Evolutionary conservation across 306 rosid species (phyloP).

Genomic region (Ormosia semicastrata): DNA sequence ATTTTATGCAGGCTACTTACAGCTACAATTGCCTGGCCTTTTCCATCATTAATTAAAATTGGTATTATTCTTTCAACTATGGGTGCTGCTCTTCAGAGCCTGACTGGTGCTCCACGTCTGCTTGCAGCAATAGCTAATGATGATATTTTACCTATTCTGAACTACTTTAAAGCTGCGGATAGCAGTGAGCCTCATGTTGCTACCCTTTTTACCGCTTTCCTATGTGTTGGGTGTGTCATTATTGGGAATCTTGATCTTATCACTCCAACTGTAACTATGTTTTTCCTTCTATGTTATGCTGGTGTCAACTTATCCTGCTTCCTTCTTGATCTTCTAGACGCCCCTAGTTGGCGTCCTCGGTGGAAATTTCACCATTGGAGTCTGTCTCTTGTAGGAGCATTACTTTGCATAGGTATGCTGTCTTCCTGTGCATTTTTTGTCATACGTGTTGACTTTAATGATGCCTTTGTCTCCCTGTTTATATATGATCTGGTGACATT

Average conservation of each 20-base stretch:
- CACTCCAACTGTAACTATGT: constrained; percentile 98
- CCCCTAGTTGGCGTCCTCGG: constrained; percentile 99
- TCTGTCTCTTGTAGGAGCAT: constrained; percentile 91
- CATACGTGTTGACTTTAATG: not conserved
- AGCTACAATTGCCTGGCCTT: constrained; percentile 96
- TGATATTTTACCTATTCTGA: constrained; percentile 88
- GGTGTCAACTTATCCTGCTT: constrained; percentile 99
- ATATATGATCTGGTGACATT: not conserved
- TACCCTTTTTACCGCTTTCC: constrained; percentile 86
- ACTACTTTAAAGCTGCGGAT: constrained; percentile 86
- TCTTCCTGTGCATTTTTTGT: constrained; percentile 6
- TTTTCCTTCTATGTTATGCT: constrained; percentile 90
- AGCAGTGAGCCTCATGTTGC: constrained; percentile 88
- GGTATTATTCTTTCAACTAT: constrained; percentile 97
- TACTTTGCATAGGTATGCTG: constrained; percentile 80
- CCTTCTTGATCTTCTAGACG: constrained; percentile 98
- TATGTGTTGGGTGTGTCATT: constrained; percentile 88
- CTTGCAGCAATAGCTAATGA: constrained; percentile 99
- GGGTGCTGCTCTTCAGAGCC: constrained; percentile 99
- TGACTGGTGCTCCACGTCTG: constrained; percentile 98
- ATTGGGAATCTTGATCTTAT: constrained; percentile 99
- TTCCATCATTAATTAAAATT: constrained; percentile 83
- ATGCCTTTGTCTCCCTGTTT: constrained; percentile 9
- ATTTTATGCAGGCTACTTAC: constrained; percentile 84
- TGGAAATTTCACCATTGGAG: constrained; percentile 99